Conservation (phyloP, 2,329 filamentous ascomycete genomes). For the Cercospora nicotianae region DNA sequence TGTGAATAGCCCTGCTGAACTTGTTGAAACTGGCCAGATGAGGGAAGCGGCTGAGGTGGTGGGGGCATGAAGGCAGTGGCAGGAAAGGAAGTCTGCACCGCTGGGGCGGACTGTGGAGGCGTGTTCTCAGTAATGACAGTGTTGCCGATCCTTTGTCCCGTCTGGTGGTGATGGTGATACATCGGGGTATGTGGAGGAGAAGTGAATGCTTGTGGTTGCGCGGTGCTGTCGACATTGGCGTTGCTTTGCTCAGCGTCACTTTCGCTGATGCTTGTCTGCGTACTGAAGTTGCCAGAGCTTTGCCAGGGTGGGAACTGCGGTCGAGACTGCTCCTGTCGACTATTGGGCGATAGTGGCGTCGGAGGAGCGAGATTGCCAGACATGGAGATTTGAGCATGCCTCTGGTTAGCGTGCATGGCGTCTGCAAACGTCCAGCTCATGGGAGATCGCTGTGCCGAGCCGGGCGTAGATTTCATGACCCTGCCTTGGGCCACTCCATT, state of each 20-base stretch:
- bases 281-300: conserved; percentile 35
- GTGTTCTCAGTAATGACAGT: conserved; percentile 46
- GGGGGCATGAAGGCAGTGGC: conserved; percentile 38
- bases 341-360: conserved; percentile 49
- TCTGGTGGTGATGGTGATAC: conserved; percentile 30
- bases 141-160: conserved; percentile 32
- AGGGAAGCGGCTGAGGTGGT: conserved; percentile 21
- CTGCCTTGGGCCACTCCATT: conserved; percentile 45
- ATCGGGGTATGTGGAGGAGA: conserved; percentile 51
- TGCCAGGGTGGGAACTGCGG: conserved; percentile 46
- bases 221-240: conserved; percentile 28
- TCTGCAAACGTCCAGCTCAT: conserved; percentile 49
- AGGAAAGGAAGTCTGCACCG: conserved; percentile 50
- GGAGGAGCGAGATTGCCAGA: conserved; percentile 49
- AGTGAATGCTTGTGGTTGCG: conserved; percentile 37
- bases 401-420: conserved; percentile 45
- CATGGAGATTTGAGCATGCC: conserved; percentile 37
- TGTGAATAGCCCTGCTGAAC: conserved; percentile 10
- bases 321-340: conserved; percentile 28
- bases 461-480: conserved; percentile 48
- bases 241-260: conserved; percentile 36
- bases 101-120: conserved; percentile 53
- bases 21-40: conserved; percentile 5
- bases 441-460: conserved; percentile 52
- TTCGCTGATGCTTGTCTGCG: conserved; percentile 45